phyloP scores from a whole-genome alignment of 2,329 filamentous ascomycete genomes.

The Pseudocercospora vitis region DNA sequence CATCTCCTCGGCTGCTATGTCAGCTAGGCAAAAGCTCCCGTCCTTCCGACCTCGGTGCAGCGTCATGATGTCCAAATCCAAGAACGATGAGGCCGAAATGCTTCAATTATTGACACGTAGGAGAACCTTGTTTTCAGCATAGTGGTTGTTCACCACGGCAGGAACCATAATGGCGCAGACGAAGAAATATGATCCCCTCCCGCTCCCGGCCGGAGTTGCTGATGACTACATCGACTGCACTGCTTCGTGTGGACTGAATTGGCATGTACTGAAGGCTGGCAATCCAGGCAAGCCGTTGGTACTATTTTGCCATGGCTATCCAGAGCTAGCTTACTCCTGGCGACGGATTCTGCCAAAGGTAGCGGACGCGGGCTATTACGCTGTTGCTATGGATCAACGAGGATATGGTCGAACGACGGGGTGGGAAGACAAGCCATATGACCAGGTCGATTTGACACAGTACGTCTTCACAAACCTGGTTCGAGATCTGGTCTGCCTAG shows the following conservation, averaged over 20 bases:
- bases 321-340: slow-evolving; percentile 70
- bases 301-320: slow-evolving; percentile 65
- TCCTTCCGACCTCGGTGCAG: slow-evolving; percentile 7
- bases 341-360: slow-evolving; percentile 61
- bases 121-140: too few relatives aligned
- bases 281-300: slow-evolving; percentile 54
- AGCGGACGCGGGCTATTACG: slow-evolving; percentile 62
- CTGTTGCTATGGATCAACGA: slow-evolving; percentile 66
- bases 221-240: slow-evolving; percentile 59
- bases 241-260: slow-evolving; percentile 56
- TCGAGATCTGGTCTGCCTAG: slow-evolving; percentile 61
- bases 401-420: slow-evolving; percentile 67
- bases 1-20: not conserved
- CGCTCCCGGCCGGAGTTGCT: slow-evolving; percentile 57
- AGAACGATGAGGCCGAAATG: not conserved
- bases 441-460: slow-evolving; percentile 55
- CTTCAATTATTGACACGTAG: too few relatives aligned
- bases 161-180: slow-evolving; percentile 16
- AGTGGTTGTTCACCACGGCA: too few relatives aligned
- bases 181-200: slow-evolving; percentile 45
- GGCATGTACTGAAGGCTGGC: slow-evolving; percentile 61
- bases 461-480: slow-evolving; percentile 61
- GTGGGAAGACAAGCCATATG: slow-evolving; percentile 55
- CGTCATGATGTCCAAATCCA: not conserved
- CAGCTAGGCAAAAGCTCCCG: too few relatives aligned